Evolutionary conservation across 768 basidiomycete genomes (phyloP), one percentile per base, ranked within the genome.

Genomic region (Auriscalpium orientale): DNA sequence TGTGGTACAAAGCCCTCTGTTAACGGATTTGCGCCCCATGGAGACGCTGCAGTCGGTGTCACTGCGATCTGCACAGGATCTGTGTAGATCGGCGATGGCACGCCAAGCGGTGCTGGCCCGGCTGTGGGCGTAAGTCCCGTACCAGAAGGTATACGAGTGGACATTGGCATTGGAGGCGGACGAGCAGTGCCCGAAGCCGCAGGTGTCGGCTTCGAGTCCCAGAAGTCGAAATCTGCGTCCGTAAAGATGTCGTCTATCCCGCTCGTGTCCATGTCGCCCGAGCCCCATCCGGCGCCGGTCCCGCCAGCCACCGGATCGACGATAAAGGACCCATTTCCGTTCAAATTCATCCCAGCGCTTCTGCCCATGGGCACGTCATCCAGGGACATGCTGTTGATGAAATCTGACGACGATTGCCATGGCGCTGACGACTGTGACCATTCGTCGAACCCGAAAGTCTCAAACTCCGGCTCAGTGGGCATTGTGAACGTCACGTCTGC

Each of bases 141-240:
- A 53, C 48, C 48, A 55, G 48, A 46, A 52, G 43, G 46, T 8
- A 61, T 55, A 50, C 55, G 62, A 16, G 65, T 57, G 13, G 66
- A 49, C 0, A 65, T 56, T 28, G 64, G 56, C 12, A 62, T 61
- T 43, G 67, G 22, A 20, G 58, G 53, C 1, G 55, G 45, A 38
- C 63, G 37, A 35, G 68, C 65, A 8, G 65, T 28, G 28, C 28
- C 52, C 46, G 62, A 56, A 33, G 61, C 57, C 1, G 78, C 72
- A 0, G 82, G 83, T 22, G 75, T 44, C 8, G 59, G 59, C 52
- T 62, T 62, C 6, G 59, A 76, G 65, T 93, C 89, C 65, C 92
- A 94, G 69, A 90, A 93, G 66, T 81, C 86, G 68, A 93, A 94
- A 68, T 94, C 91, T 54, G 91, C 91, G 51, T 94, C 91, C 0